Conservation (phyloP, 371 early-diverging fungal genomes). For the Fennellomyces sp. region DNA sequence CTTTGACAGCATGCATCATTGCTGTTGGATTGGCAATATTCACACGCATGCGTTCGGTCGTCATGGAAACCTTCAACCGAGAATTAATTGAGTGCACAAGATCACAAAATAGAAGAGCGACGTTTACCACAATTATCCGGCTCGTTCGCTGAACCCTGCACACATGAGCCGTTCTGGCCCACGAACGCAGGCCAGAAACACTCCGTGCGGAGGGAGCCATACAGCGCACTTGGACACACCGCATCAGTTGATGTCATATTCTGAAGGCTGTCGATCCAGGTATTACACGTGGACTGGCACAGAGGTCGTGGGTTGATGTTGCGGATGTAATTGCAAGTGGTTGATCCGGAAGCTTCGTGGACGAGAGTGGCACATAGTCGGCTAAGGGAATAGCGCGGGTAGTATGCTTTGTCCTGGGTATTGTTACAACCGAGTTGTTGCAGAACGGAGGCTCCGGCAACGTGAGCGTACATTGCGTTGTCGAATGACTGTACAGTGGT, state of each 20-base stretch:
- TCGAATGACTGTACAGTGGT: constrained; percentile 38
- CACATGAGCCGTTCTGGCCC: constrained; percentile 27
- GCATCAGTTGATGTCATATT: constrained; percentile 19
- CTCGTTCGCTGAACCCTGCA: constrained; percentile 43
- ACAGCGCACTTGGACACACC: background rate
- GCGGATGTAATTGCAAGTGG: constrained; percentile 29
- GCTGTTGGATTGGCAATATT: constrained; percentile 19
- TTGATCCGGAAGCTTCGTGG: constrained; percentile 25
- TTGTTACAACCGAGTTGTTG: constrained; percentile 29
- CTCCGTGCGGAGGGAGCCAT: constrained; percentile 7
- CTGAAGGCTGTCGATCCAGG: constrained; percentile 27
- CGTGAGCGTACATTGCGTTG: constrained; percentile 15
- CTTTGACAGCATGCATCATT: constrained; percentile 28
- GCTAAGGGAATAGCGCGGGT: constrained; percentile 42
- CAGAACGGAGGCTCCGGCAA: constrained; percentile 23
- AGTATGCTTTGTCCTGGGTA: constrained; percentile 18
- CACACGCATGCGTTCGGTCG: constrained; percentile 22
- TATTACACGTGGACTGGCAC: constrained; percentile 31
- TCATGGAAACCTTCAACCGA: constrained; percentile 25
- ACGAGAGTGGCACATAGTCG: constrained; percentile 31
- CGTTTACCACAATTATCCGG: constrained; percentile 42
- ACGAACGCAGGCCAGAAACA: constrained; percentile 35
- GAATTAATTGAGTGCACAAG: background rate
- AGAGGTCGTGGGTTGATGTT: constrained; percentile 27
- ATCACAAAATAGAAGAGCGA: background rate